Evolutionary conservation across 257 asterid species (phyloP).

Genomic region (Nicotiana tomentosiformis): DNA sequence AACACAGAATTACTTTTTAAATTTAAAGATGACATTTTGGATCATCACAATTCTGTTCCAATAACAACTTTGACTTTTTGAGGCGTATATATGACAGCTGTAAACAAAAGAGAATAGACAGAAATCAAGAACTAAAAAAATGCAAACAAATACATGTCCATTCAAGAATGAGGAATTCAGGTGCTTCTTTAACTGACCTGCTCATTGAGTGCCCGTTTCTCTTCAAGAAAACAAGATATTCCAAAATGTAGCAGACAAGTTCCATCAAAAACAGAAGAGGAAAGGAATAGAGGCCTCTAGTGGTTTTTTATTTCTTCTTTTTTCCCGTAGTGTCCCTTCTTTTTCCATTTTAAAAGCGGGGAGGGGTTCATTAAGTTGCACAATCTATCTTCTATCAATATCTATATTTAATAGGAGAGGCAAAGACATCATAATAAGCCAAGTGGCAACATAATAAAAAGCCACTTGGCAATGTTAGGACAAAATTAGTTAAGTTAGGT

Average conservation of each 20-base stretch:
- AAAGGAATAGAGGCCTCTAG: neutral
- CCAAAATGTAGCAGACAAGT: slow-evolving; percentile 2
- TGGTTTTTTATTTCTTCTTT: neutral
- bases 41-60: neutral
- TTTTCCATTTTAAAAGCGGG: neutral
- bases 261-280: neutral
- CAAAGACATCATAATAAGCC: too few relatives aligned
- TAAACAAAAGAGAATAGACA: neutral
- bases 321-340: neutral
- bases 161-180: neutral
- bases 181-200: slow-evolving; percentile 20
- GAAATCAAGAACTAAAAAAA: neutral
- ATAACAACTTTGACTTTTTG: neutral
- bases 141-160: neutral
- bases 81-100: neutral
- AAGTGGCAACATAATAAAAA: too few relatives aligned
- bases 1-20: too few relatives aligned
- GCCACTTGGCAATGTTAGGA: too few relatives aligned
- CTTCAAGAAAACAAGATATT: slow-evolving; percentile 21
- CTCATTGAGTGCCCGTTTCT: slow-evolving; percentile 29
- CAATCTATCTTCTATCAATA: neutral
- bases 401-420: too few relatives aligned
- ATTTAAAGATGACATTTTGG: too few relatives aligned
- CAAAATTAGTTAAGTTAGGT: too few relatives aligned
- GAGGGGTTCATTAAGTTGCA: neutral